These are phyloP conservation scores for Pseudogymnoascus sp. DNA, from an alignment of 2,329 filamentous ascomycete species.

Conservation along the genomic window DNA sequence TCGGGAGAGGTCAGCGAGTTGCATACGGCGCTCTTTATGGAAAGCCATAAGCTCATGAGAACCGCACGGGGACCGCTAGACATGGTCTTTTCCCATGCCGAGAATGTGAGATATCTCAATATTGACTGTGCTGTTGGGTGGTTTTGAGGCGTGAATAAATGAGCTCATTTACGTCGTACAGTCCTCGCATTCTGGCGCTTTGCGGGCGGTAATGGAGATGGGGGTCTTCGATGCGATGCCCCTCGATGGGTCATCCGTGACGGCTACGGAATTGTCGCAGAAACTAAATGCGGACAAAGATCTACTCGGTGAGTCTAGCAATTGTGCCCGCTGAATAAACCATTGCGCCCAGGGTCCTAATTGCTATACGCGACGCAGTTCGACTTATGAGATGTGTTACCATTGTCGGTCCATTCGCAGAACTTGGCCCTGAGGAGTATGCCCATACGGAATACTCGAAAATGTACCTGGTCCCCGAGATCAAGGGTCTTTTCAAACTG, in stretches of 20 bases:
- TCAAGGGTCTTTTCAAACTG: conserved; percentile 19
- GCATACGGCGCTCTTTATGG: conserved; percentile 11
- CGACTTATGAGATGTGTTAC: conserved; percentile 21
- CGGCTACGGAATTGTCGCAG: conserved; percentile 17
- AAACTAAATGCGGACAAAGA: conserved; percentile 15
- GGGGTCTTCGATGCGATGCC: conserved; percentile 22
- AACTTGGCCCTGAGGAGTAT: conserved; percentile 19
- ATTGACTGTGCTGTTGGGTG: background rate
- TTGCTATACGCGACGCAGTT: conserved; percentile 13
- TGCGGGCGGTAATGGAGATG: conserved; percentile 18
- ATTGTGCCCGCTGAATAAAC: background rate
- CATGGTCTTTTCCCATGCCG: conserved; percentile 18
- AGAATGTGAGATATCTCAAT: conserved; percentile 16
- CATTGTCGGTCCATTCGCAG: conserved; percentile 18
- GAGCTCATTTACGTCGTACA: conserved; percentile 8
- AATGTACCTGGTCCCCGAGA: conserved; percentile 17
- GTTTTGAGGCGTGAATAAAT: background rate
- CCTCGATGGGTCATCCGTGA: conserved; percentile 16
- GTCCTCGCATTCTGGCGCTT: conserved; percentile 14
- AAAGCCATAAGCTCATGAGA: background rate
- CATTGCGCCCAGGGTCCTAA: background rate
- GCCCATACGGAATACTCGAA: conserved; percentile 21
- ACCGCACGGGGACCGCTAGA: conserved; percentile 17
- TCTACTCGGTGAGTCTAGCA: conserved; percentile 15
- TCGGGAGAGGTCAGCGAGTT: conserved; percentile 13